These are phyloP conservation scores for Sarocladium brachiariae DNA, from an alignment of 2,329 filamentous ascomycete species.

Conservation along the genomic window DNA sequence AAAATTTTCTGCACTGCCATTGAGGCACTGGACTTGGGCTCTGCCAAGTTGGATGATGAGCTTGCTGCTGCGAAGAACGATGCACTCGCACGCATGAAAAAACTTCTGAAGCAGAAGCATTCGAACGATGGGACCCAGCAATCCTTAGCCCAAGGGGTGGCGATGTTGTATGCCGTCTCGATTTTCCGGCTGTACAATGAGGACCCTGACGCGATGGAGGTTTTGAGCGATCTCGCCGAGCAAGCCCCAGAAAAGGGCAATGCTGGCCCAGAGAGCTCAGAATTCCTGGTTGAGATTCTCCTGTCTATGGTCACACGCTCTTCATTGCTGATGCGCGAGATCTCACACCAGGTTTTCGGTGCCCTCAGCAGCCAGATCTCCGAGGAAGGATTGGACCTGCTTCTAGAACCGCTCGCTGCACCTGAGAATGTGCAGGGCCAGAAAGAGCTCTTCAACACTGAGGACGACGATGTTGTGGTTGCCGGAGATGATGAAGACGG, in stretches of 20 bases:
- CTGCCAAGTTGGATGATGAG: constrained; percentile 48
- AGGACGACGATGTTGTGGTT: constrained; percentile 51
- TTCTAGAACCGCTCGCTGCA: constrained; percentile 63
- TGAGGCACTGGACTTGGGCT: constrained; percentile 43
- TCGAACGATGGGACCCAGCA: constrained; percentile 27
- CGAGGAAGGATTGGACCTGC: constrained; percentile 59
- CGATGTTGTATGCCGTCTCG: constrained; percentile 75
- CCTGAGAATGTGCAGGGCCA: constrained; percentile 80
- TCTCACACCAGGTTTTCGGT: constrained; percentile 82
- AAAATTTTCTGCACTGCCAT: constrained; percentile 47
- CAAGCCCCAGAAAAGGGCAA: constrained; percentile 60
- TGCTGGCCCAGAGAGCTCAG: constrained; percentile 46
- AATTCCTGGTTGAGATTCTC: constrained; percentile 77
- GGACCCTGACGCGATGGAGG: constrained; percentile 75
- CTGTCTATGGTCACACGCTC: constrained; percentile 84
- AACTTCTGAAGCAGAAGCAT: constrained; percentile 38
- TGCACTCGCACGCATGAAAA: constrained; percentile 45
- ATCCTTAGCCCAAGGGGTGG: constrained; percentile 54
- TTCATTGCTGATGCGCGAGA: constrained; percentile 76
- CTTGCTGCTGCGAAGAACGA: constrained; percentile 45
- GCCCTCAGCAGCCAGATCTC: constrained; percentile 73
- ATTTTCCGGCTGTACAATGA: constrained; percentile 87
- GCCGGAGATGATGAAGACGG: constrained; percentile 35
- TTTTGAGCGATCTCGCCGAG: constrained; percentile 73
- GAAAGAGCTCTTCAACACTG: constrained; percentile 72